Base-by-base conservation (phyloP, 768 basidiomycete genomes). In the Hypsizygus marmoreus region DNA sequence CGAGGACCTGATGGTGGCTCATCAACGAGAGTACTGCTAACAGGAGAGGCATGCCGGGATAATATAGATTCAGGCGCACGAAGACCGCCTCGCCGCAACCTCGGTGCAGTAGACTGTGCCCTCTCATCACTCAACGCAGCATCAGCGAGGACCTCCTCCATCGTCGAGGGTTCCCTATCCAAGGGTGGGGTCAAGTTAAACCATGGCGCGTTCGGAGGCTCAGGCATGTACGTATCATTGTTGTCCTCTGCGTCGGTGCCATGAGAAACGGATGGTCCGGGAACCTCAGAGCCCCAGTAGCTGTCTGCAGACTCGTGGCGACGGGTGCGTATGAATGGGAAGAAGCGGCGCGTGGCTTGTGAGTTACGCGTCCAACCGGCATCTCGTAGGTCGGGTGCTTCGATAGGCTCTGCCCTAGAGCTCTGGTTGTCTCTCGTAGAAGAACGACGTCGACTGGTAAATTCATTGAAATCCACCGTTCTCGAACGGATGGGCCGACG, bases 391-490 rank as follows among this genome's bases (percentile, higher is more conserved):
- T 70, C 69, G 23, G 57, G 51, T 10, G 62, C 55, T 17, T 68
- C 67, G 14, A 55, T 45, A 13, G 56, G 49, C 32, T 68, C 70
- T 25, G 60, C 50, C 30, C 65, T 62, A 10, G 60, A 37, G 30
- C 53, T 51, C 9, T 60, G 35, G 2, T 64, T 43, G 11, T 75
- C 73, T 35, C 77, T 65, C 19, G 62, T 77, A 4, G 70, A 67
- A 13, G 77, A 78, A 40, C 88, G 78, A 23, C 87, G 80, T 10
- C 80, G 81, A 17, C 77, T 63, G 0, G 86, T 84, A 51, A 85
- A 88, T 20, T 89, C 87, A 57, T 75, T 82, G 61, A 90, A 88
- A 51, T 89, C 86, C 11, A 79, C 72, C 11, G 79, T 71, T 25
- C 86, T 70, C 22, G 75, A 74, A 4, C 76, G 70, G 24, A 68